These are phyloP conservation scores for Metschnikowia drakensbergensis DNA, from an alignment of 805 yeast genomes.

Conservation along the genomic window DNA sequence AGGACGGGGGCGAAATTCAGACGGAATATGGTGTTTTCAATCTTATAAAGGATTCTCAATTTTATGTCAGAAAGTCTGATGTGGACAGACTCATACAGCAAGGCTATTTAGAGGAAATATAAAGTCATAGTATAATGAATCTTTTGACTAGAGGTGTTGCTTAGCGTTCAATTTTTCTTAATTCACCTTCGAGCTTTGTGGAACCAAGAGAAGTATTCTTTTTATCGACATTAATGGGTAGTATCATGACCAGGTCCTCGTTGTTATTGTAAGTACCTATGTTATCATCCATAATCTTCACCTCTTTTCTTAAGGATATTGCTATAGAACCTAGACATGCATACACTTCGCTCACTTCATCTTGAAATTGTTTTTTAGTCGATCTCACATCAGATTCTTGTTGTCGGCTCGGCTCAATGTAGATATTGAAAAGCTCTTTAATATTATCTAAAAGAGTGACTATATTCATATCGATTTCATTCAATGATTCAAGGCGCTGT, in stretches of 20 bases:
- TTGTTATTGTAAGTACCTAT: conserved; percentile 46
- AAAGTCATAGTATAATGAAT: background rate
- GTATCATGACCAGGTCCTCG: conserved; percentile 46
- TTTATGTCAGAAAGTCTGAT: conserved; percentile 89
- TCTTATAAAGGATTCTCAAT: conserved; percentile 88
- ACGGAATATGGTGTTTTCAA: conserved; percentile 97
- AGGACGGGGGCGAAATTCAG: conserved; percentile 95
- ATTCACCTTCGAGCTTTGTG: conserved; percentile 50
- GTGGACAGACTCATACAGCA: conserved; percentile 93
- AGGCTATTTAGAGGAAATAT: conserved; percentile 80
- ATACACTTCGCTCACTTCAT: conserved; percentile 48
- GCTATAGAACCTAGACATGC: conserved; percentile 55
- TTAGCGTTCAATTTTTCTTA: conserved; percentile 19
- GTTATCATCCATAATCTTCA: conserved; percentile 58
- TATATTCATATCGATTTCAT: conserved; percentile 49
- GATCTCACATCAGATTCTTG: conserved; percentile 21
- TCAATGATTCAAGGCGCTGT: conserved; percentile 48
- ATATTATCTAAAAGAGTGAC: conserved; percentile 50
- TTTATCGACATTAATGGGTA: conserved; percentile 66
- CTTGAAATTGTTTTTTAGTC: conserved; percentile 38
- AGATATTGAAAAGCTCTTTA: conserved; percentile 44
- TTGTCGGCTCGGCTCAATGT: conserved; percentile 27
- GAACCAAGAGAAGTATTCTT: conserved; percentile 67
- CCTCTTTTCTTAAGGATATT: conserved; percentile 59
- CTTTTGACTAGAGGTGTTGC: background rate